Evolutionary conservation across 176 grass and related monocot genomes (phyloP), one percentile per base, ranked within the genome.

Genomic region (Metroxylon sagu): DNA sequence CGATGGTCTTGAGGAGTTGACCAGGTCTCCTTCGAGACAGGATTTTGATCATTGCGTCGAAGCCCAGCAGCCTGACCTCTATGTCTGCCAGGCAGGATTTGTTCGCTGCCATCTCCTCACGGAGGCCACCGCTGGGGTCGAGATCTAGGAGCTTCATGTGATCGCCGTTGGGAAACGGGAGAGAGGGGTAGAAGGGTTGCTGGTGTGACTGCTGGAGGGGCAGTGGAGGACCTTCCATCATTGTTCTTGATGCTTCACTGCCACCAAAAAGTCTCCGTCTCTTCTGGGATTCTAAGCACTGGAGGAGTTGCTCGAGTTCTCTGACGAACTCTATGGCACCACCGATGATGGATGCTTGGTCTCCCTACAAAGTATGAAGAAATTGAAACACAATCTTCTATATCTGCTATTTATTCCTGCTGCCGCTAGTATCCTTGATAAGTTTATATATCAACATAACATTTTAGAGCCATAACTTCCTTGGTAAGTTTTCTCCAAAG

Each of bases 201-300:
- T 61, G 16, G 50, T 48, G 39, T 19, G 56, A 39, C 28, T 49
- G 59, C 68, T 76, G 82, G 16, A 57, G 48, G 52, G 68, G 69
- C 30, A 2, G 71, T 3, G 3, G 68, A 52, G 8, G 50, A 3
- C 53, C 72, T 5, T 92, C 93, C 18, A 74, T 62, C 31, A 79
- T 25, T 16, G 74, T 64, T 70, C 84, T 83, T 29, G 75, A 75
- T 1, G 79, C 16, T 50, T 90, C 87, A 18, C 67, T 68, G 48
- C 64, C 66, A 0, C 71, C 60, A 16, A 77, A 82, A 15, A 90
- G 69, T 29, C 79, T 83, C 0, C 87, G 76, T 53, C 94, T 75
- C 56, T 93, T 99, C 72, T 99, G 94, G 19, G 94, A 99, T 59
- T 99, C 88, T 31, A 99, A 49, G 76, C 93, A 98, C 69, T 92